Base-by-base conservation (phyloP, 495 filamentous ascomycete species). In the Aspergillus funiculosus region DNA sequence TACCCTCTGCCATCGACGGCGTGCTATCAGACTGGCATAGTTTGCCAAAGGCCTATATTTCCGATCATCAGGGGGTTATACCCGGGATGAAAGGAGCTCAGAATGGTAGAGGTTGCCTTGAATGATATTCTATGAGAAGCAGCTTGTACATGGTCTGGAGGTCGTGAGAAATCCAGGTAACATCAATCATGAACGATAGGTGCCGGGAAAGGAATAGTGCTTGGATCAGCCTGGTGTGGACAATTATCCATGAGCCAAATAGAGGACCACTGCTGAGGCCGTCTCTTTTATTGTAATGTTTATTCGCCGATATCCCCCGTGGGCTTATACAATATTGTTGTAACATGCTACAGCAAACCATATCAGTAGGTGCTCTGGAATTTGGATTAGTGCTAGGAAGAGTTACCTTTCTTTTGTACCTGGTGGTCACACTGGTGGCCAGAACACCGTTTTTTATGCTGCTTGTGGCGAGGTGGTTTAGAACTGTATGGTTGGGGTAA, bases 381-480 rank as follows among this genome's bases (percentile, higher is more conserved):
- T 43, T 18, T 21, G 8, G 36, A 15, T 39, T 27, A 29, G 17
- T 19, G 5, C 6, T 22, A 1, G 20, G 22, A 59, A 69, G 11
- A 25, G 9, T 52, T 70, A 94, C 92, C 83, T 98, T 98, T 62
- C 82, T 83, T 72, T 88, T 91, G 64, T 97, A 97, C 67, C 92
- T 77, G 14, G 94, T 98, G 11, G 92, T 98, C 13, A 88, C 92
- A 59, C 89, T 95, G 3, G 94, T 92, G n/a, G 94, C 92, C 48
- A 98, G 75, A 20, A 97, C 86, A 43, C 87, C 85, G 47, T 94
- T 86, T 67, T 95, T 96, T 64, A 98, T 98, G 64, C 89, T 95
- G 71, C 89, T 95, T 3, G 92, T 98, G n/a, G 91, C 91, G 35
- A 98, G 71, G 62, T 98, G 92, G 53, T 98, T 98, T 52, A 98